Conservation (phyloP, 108 stramenopile genomes). For the Cylindrotheca fusiformis region DNA sequence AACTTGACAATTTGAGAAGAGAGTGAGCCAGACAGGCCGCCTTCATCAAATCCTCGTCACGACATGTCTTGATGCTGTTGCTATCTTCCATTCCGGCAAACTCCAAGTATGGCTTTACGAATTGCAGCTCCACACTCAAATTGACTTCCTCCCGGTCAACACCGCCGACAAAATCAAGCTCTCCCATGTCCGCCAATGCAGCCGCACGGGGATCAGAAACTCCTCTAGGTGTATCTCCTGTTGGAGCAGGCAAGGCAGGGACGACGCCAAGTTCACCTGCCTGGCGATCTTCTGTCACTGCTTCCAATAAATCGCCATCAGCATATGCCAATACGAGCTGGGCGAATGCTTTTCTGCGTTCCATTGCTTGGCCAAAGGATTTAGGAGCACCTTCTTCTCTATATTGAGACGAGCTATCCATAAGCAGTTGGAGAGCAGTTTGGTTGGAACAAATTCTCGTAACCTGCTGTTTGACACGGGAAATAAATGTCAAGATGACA, state of each 20-base stretch:
- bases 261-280: constrained; percentile 32
- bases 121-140: constrained; percentile 53
- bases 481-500: constrained; percentile 83
- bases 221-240: constrained; percentile 52
- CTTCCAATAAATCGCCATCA: constrained; percentile 62
- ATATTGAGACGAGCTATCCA: constrained; percentile 37
- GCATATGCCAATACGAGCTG: constrained; percentile 66
- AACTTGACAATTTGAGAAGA: constrained; percentile 67
- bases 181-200: constrained; percentile 29
- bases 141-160: constrained; percentile 61
- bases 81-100: constrained; percentile 55
- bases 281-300: constrained; percentile 30
- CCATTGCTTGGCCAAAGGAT: constrained; percentile 57
- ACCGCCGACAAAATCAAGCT: constrained; percentile 42
- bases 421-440: constrained; percentile 57
- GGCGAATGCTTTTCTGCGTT: constrained; percentile 66
- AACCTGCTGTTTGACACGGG: constrained; percentile 78
- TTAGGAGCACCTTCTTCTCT: constrained; percentile 6
- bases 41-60: constrained; percentile 79
- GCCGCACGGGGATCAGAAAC: constrained; percentile 17
- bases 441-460: constrained; percentile 59
- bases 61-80: constrained; percentile 49
- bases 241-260: constrained; percentile 51
- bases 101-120: constrained; percentile 53
- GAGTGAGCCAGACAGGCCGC: constrained; percentile 71